Evolutionary conservation across 768 basidiomycete genomes (phyloP), one percentile per base, ranked within the genome.

Genomic region (Amanita pallidorosea): DNA sequence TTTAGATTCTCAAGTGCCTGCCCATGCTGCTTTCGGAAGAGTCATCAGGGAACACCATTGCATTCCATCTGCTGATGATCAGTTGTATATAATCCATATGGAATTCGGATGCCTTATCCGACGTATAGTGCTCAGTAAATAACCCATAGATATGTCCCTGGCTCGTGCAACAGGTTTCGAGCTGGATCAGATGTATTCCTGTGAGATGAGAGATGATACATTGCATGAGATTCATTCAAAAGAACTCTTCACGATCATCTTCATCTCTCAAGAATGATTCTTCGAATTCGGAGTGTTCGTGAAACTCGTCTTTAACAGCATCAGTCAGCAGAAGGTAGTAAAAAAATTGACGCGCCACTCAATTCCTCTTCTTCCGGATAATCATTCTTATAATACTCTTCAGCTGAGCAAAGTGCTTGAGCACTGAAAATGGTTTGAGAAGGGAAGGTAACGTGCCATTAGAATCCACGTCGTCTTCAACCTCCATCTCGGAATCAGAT

Each of bases 331-430:
- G 47, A 37, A 48, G 33, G 52, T 41, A 23, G 47, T 22, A 41
- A 18, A 29, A 53, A 58, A 57, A 25, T 55, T 69, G 70, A 71
- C 59, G 69, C 72, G 37, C 64, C 66, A 20, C 68, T 69, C 2
- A 66, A 60, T 35, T 81, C 79, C 45, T 83, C 87, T 23, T 88
- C 85, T 5, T 89, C 88, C 2, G 87, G 87, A 56, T 90, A 90
- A 60, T 90, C 87, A 53, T 90, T 90, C 58, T 78, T 86, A 65
- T 88, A 88, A 58, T 82, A 88, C 55, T 87, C 86, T 63, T 90
- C 87, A 15, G 82, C 87, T 88, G 57, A 5, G 47, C 13, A 44
- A 37, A 20, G 43, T 29, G 44, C 36, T 54, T 44, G 51, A 27
- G 41, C 37, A 33, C 42, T n/a, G 22, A 33, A 41, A 8, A 33